Conservation (phyloP, 257 asterid genomes). For the Nicotiana attenuata region DNA sequence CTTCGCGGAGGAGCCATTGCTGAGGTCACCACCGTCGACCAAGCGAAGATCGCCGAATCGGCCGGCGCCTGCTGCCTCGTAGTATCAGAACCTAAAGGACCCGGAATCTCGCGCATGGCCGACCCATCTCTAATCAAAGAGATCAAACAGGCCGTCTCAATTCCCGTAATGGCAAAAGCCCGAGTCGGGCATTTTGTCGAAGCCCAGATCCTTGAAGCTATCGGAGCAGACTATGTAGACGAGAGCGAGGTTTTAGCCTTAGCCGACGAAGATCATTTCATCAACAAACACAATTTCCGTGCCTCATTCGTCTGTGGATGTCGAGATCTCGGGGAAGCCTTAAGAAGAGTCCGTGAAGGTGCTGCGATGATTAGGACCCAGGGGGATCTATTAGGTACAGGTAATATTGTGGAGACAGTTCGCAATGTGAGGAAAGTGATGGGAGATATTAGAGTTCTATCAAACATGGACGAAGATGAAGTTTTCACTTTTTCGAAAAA, state of each 20-base stretch:
- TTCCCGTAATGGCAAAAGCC: conserved; percentile 64
- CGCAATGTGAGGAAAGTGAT: conserved; percentile 62
- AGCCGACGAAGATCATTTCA: conserved; percentile 66
- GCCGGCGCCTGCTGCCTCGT: conserved; percentile 77
- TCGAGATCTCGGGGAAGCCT: conserved; percentile 77
- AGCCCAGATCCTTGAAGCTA: conserved; percentile 72
- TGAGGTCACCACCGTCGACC: conserved; percentile 54
- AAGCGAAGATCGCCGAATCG: conserved; percentile 78
- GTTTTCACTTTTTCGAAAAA: conserved; percentile 63
- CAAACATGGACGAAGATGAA: conserved; percentile 86
- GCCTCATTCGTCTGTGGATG: conserved; percentile 70
- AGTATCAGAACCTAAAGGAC: conserved; percentile 43
- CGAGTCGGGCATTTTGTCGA: conserved; percentile 89
- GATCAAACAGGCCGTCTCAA: conserved; percentile 56
- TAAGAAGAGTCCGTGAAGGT: conserved; percentile 76
- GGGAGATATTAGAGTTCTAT: conserved; percentile 64
- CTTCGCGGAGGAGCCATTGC: conserved; percentile 85
- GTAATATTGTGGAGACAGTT: conserved; percentile 51
- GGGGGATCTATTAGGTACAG: conserved; percentile 52
- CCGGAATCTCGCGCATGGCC: conserved; percentile 74
- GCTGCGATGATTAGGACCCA: conserved; percentile 77
- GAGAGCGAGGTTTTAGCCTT: conserved; percentile 61
- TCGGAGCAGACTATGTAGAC: conserved; percentile 73
- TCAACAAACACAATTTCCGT: conserved; percentile 71
- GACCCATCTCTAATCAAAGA: conserved; percentile 70